phyloP scores from a whole-genome alignment of 148 eudicot species.

The Amaranthus hypochondriacus region DNA sequence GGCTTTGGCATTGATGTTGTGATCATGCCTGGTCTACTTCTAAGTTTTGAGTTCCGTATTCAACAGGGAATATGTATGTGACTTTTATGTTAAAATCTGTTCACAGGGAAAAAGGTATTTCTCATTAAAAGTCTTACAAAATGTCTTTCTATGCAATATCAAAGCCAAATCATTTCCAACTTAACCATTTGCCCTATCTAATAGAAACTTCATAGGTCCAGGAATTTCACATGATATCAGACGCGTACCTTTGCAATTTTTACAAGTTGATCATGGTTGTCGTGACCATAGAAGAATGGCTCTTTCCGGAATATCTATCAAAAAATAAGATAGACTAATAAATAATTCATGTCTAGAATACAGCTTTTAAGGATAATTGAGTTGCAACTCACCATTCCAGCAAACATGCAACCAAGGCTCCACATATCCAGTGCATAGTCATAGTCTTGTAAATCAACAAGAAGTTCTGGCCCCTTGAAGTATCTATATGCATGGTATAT shows the following conservation, averaged over 20 bases:
- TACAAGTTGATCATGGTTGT: constrained; percentile 85
- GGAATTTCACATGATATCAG: background rate
- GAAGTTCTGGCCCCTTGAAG: constrained; percentile 87
- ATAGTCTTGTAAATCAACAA: constrained; percentile 85
- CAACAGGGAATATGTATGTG: no score
- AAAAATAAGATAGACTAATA: background rate
- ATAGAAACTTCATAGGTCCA: background rate
- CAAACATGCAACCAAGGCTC: constrained; percentile 95
- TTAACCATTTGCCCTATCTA: background rate
- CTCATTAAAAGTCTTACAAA: background rate
- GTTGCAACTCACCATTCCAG: constrained; percentile 68
- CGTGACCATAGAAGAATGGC: constrained; percentile 86
- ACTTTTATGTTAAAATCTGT: no score
- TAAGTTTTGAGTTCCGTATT: no score
- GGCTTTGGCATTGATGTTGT: no score
- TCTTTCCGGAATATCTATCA: constrained; percentile 79
- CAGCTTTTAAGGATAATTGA: background rate
- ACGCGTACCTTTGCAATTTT: constrained; percentile 71
- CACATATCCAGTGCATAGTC: constrained; percentile 88
- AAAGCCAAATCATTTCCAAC: background rate
- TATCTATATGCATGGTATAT: constrained; percentile 39
- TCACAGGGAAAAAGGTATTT: background rate
- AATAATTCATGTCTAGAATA: background rate
- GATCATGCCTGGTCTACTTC: no score
- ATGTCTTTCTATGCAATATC: background rate